Percentiles rank a stretch among this genome's conserved stretches.
Conservation (phyloP, 768 basidiomycete species). For the Amanita polypyramis region DNA sequence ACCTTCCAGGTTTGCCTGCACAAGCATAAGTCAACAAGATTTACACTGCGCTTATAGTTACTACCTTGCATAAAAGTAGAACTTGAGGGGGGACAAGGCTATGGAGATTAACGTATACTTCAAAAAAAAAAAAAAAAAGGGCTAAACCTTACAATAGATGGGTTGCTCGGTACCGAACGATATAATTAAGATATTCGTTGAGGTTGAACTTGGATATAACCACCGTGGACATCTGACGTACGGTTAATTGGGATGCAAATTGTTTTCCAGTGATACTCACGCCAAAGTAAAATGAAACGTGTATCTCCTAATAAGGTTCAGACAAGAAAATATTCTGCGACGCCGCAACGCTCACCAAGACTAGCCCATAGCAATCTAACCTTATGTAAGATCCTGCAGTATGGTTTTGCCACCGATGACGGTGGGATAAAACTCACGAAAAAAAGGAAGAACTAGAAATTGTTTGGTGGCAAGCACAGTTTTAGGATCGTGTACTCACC, state of each 20-base stretch:
- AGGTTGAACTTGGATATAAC: constrained; percentile 61
- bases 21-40: neutral
- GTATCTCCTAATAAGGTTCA: constrained; percentile 25
- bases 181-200: constrained; percentile 39
- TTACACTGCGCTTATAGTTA: neutral
- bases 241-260: constrained; percentile 1
- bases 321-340: constrained; percentile 1
- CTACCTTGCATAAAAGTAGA: constrained; percentile 57
- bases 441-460: constrained; percentile 44
- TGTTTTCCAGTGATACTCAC: constrained; percentile 19
- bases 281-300: constrained; percentile 42
- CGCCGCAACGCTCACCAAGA: constrained; percentile 32
- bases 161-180: constrained; percentile 42
- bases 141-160: constrained; percentile 39
- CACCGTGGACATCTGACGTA: constrained; percentile 39
- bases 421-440: constrained; percentile 29
- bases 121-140: neutral
- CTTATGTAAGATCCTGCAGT: neutral
- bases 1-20: constrained; percentile 12
- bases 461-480: neutral
- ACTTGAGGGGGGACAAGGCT: constrained; percentile 61
- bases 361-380: constrained; percentile 50
- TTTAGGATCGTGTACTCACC: constrained; percentile 26
- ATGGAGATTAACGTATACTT: neutral
- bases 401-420: neutral